A percentile compares a stretch with the other conserved stretches of the same genome.
phyloP scores from a whole-genome alignment of 2,329 filamentous ascomycete genomes.

The Penicillium thymicola region DNA sequence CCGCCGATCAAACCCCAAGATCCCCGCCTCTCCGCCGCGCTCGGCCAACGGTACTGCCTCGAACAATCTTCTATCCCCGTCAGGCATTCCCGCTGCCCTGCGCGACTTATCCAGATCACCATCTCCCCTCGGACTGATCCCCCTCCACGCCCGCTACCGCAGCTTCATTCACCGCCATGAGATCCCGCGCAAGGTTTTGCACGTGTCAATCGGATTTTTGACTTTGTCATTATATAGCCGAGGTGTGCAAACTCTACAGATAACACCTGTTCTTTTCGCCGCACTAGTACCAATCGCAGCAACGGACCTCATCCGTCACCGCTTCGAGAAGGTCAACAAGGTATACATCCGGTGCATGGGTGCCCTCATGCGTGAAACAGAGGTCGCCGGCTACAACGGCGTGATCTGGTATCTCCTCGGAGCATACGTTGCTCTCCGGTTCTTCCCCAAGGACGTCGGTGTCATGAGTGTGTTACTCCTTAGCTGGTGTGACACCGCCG shows the following conservation, averaged over 20 bases:
- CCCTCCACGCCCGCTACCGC: slow-evolving; percentile 88
- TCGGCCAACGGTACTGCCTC: slow-evolving; percentile 37
- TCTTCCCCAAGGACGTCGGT: slow-evolving; percentile 89
- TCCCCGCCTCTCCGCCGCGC: slow-evolving; percentile 37
- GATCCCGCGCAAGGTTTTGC: slow-evolving; percentile 86
- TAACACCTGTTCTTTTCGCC: slow-evolving; percentile 79
- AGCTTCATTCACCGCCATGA: slow-evolving; percentile 94
- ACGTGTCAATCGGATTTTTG: slow-evolving; percentile 95
- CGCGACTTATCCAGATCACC: slow-evolving; percentile 86
- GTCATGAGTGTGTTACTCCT: slow-evolving; percentile 86
- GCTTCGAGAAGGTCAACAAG: slow-evolving; percentile 75
- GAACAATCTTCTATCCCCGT: slow-evolving; percentile 41
- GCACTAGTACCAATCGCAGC: slow-evolving; percentile 79
- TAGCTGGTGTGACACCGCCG: slow-evolving; percentile 97
- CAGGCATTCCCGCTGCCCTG: slow-evolving; percentile 67
- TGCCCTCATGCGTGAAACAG: slow-evolving; percentile 93
- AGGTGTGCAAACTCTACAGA: slow-evolving; percentile 70
- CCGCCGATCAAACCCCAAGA: slow-evolving; percentile 42
- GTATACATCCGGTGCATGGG: slow-evolving; percentile 82
- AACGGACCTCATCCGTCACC: slow-evolving; percentile 78
- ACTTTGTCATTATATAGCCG: slow-evolving; percentile 80
- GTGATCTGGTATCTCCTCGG: slow-evolving; percentile 96
- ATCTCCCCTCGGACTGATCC: slow-evolving; percentile 88
- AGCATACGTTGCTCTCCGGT: slow-evolving; percentile 78
- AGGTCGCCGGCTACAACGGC: slow-evolving; percentile 91